Percentiles rank a stretch among this genome's conserved stretches.
phyloP scores from a whole-genome alignment of 2,329 filamentous ascomycete species.

The Epichloe sibirici region DNA sequence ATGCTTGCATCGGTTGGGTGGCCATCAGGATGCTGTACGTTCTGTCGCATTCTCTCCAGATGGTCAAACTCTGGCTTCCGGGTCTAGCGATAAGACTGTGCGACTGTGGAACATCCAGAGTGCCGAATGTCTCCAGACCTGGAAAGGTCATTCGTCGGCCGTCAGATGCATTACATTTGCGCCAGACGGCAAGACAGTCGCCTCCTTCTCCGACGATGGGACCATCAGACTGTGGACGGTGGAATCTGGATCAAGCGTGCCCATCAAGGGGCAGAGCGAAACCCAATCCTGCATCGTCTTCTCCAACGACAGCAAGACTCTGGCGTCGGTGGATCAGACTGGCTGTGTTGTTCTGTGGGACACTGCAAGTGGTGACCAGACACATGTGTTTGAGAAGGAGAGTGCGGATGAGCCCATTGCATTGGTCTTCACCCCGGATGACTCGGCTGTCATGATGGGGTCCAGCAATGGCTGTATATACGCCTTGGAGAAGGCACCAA shows the following conservation, averaged over 20 bases:
- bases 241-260: slow-evolving; percentile 4
- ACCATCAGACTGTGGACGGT: slow-evolving; percentile 11
- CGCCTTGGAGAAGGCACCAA: slow-evolving; percentile 2
- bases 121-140: slow-evolving; percentile 8
- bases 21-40: slow-evolving; percentile 5
- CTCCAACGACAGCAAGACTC: slow-evolving; percentile 7
- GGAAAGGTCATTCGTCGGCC: slow-evolving; percentile 8
- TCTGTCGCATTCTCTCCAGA: slow-evolving; percentile 5
- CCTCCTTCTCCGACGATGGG: slow-evolving; percentile 9
- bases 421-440: slow-evolving; percentile 3
- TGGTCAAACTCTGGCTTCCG: slow-evolving; percentile 5
- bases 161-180: slow-evolving; percentile 11
- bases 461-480: slow-evolving; percentile 5
- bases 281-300: slow-evolving; percentile 8
- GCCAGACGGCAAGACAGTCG: slow-evolving; percentile 9
- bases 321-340: slow-evolving; percentile 9
- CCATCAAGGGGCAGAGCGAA: slow-evolving; percentile 11
- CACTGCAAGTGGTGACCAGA: slow-evolving; percentile 1
- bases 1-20: slow-evolving; percentile 3
- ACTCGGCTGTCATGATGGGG: slow-evolving; percentile 5
- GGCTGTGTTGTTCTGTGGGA: slow-evolving; percentile 10
- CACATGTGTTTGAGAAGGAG: slow-evolving; percentile 2
- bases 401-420: slow-evolving; percentile 2
- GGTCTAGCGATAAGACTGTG: slow-evolving; percentile 6
- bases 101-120: slow-evolving; percentile 4